phyloP scores from a whole-genome alignment of 768 basidiomycete genomes.

The Paxillus involutus region DNA sequence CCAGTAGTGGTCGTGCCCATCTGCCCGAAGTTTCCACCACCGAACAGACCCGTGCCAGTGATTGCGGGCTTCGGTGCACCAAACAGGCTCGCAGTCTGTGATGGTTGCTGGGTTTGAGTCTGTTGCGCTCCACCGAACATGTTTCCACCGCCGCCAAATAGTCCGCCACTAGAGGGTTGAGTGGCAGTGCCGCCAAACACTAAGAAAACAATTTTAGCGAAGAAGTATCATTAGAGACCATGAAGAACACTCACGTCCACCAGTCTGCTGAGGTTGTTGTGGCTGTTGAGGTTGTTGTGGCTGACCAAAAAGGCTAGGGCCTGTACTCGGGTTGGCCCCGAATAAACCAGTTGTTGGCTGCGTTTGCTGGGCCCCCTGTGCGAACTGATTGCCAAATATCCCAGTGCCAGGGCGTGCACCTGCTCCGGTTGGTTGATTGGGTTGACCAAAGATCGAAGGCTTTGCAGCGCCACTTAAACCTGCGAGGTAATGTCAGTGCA shows the following conservation, averaged over 20 bases:
- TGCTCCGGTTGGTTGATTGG: constrained; percentile 39
- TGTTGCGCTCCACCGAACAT: constrained; percentile 37
- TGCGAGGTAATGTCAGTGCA: constrained; percentile 9
- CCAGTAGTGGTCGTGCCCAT: constrained; percentile 32
- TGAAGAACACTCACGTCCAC: constrained; percentile 31
- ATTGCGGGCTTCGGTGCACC: constrained; percentile 31
- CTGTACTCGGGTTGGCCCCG: constrained; percentile 22
- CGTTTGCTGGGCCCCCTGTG: constrained; percentile 15
- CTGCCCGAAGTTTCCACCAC: constrained; percentile 51
- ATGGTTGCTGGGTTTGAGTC: constrained; percentile 37
- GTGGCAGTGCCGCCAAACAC: constrained; percentile 38
- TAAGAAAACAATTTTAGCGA: constrained; percentile 16
- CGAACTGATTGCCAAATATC: constrained; percentile 25
- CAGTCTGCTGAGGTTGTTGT: constrained; percentile 39
- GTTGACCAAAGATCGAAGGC: constrained; percentile 49
- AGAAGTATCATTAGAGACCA: neutral
- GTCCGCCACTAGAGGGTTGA: constrained; percentile 24
- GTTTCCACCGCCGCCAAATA: constrained; percentile 39
- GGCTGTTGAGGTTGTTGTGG: constrained; percentile 31
- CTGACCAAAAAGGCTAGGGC: constrained; percentile 35
- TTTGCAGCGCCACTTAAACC: constrained; percentile 38
- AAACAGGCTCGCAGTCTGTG: constrained; percentile 28
- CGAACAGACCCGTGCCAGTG: constrained; percentile 43
- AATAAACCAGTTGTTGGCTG: constrained; percentile 30
- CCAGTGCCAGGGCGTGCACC: constrained; percentile 37